Percentiles rank a stretch among this genome's conserved stretches.
phyloP scores from a whole-genome alignment of 768 basidiomycete genomes.

The Macrolepiota dolichaula region DNA sequence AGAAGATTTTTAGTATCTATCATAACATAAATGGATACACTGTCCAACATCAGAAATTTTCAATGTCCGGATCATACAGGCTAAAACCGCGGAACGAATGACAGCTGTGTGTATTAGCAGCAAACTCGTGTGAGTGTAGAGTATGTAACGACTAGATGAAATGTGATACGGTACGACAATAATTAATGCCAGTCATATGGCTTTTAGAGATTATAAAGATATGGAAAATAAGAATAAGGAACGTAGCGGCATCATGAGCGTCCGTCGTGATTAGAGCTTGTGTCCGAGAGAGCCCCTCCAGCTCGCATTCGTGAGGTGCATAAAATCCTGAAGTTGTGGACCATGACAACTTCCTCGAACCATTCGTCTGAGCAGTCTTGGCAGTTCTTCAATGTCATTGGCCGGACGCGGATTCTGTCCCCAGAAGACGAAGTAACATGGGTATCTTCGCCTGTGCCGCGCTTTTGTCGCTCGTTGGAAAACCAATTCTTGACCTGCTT shows the following conservation, averaged over 20 bases:
- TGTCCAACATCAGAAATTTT: not conserved
- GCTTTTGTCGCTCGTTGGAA: slow-evolving; percentile 57
- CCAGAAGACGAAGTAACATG: slow-evolving; percentile 34
- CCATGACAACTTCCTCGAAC: slow-evolving; percentile 60
- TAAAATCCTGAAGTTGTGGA: slow-evolving; percentile 45
- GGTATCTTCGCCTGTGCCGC: slow-evolving; percentile 36
- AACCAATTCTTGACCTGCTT: slow-evolving; percentile 69
- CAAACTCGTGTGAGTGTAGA: not conserved
- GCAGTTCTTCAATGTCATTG: slow-evolving; percentile 43
- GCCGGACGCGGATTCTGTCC: slow-evolving; percentile 45
- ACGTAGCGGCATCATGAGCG: slow-evolving; percentile 11
- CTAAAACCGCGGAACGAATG: slow-evolving; percentile 6
- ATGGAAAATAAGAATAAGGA: slow-evolving; percentile 3
- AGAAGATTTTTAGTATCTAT: slow-evolving; percentile 4
- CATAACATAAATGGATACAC: slow-evolving; percentile 8
- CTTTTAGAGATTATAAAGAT: slow-evolving; percentile 12
- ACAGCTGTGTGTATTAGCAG: slow-evolving; percentile 10
- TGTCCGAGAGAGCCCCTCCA: slow-evolving; percentile 11
- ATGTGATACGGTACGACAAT: not conserved
- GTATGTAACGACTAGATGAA: slow-evolving; percentile 1
- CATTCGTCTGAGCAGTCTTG: slow-evolving; percentile 59
- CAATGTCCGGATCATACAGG: slow-evolving; percentile 8
- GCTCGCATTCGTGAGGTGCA: slow-evolving; percentile 24
- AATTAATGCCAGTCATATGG: slow-evolving; percentile 10
- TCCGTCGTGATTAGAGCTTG: slow-evolving; percentile 11